phyloP scores from a whole-genome alignment of 257 asterid genomes.

The Nicotiana attenuata region DNA sequence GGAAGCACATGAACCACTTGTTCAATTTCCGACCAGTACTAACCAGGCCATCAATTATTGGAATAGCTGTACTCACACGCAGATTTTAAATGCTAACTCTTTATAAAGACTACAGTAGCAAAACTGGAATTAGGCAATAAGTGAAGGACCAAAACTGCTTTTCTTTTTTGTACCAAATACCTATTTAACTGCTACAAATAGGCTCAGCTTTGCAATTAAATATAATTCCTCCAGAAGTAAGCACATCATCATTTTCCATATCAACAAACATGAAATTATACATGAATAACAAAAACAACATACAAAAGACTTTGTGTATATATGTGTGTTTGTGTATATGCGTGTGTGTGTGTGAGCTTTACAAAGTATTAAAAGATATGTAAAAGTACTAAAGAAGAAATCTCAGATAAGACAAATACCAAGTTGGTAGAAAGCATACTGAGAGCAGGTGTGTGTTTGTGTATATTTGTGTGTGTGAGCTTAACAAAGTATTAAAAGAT shows the following conservation, averaged over 20 bases:
- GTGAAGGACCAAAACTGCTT: not conserved
- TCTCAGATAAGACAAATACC: constrained; percentile 18
- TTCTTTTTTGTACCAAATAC: not conserved
- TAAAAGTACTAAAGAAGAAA: not conserved
- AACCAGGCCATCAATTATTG: not conserved
- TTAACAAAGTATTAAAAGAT: not conserved
- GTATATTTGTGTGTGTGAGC: not conserved
- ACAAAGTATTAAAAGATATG: not conserved
- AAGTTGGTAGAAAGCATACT: constrained; percentile 21
- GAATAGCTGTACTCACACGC: not conserved
- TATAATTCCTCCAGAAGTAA: not conserved
- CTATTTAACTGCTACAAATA: not conserved
- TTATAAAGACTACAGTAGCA: not conserved
- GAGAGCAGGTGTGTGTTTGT: constrained; percentile 21
- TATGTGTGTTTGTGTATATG: not conserved
- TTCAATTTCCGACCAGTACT: not conserved
- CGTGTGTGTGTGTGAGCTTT: not conserved
- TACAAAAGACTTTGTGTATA: not conserved
- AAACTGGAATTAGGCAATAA: not conserved
- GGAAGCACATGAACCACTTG: not conserved
- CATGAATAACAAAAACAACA: not conserved
- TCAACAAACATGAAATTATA: not conserved
- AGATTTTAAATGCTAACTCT: not conserved
- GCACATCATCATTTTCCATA: not conserved
- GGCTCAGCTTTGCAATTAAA: not conserved